Conservation (phyloP, 208 protist species). For the Trypanosoma cruzi region DNA sequence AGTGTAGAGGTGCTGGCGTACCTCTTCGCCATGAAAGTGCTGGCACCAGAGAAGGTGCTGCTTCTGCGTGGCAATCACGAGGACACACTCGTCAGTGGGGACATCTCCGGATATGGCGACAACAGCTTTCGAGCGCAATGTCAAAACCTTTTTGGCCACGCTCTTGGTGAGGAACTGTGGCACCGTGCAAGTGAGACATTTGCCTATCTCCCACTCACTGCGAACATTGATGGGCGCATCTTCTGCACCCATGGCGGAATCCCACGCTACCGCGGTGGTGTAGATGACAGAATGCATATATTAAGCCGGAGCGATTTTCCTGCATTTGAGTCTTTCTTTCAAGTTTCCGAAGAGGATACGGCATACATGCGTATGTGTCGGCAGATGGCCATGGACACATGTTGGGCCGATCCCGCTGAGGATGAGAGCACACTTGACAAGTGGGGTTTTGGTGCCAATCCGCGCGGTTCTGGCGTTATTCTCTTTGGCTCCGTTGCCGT, state of each 20-base stretch:
- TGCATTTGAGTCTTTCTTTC: constrained; percentile 82
- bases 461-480: constrained; percentile 85
- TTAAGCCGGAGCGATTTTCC: constrained; percentile 79
- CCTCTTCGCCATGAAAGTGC: constrained; percentile 92
- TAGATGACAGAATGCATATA: constrained; percentile 77
- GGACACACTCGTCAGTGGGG: constrained; percentile 91
- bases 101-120: constrained; percentile 88
- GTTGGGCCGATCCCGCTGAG: constrained; percentile 92
- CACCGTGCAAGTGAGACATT: constrained; percentile 83
- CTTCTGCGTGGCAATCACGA: constrained; percentile 96
- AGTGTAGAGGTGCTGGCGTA: constrained; percentile 93
- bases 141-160: constrained; percentile 74
- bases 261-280: constrained; percentile 82
- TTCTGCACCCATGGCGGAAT: constrained; percentile 96
- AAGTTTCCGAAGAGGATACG: constrained; percentile 71
- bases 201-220: constrained; percentile 86
- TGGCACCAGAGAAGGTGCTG: constrained; percentile 90
- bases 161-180: constrained; percentile 90
- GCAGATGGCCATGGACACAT: constrained; percentile 88
- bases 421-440: constrained; percentile 76
- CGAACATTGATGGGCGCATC: constrained; percentile 92
- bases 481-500: constrained; percentile 86
- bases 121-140: constrained; percentile 92
- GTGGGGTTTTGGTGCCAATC: constrained; percentile 89
- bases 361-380: constrained; percentile 61